Conservation (phyloP, 768 basidiomycete species). For the Russula brevipes region DNA sequence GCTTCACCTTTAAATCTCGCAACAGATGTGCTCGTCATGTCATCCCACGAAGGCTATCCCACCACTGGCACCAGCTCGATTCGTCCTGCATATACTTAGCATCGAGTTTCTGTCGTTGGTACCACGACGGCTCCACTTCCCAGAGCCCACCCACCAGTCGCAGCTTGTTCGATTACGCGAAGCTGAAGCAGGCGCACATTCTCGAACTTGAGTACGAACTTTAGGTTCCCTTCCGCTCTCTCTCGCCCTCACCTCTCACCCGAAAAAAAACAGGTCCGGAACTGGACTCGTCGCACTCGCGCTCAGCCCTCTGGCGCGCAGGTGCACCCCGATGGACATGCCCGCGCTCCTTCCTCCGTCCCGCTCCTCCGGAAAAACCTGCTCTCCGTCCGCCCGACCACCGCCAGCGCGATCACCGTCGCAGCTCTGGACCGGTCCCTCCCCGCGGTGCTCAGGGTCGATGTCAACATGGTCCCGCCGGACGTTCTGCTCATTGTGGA, state of each 20-base stretch:
- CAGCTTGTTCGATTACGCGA: too few species aligned
- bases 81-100: not conserved
- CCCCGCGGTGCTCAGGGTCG: not conserved
- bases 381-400: not conserved
- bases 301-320: slow-evolving; percentile 12
- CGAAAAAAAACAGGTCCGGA: too few species aligned
- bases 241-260: too few species aligned
- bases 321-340: slow-evolving; percentile 23
- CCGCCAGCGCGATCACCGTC: not conserved
- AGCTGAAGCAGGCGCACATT: too few species aligned
- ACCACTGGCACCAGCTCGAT: not conserved
- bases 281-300: too few species aligned
- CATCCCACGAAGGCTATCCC: not conserved
- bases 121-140: too few species aligned
- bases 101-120: too few species aligned
- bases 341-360: slow-evolving; percentile 18
- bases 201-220: too few species aligned
- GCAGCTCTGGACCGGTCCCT: slow-evolving; percentile 21
- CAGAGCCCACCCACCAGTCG: too few species aligned
- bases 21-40: too few species aligned
- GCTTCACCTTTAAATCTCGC: too few species aligned
- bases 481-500: slow-evolving; percentile 9
- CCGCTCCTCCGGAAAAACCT: slow-evolving; percentile 24
- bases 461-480: not conserved
- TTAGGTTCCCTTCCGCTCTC: too few species aligned